A percentile compares a stretch with the other conserved stretches of the same genome.
Evolutionary conservation across 2,329 filamentous ascomycete genomes (phyloP).

Genomic region (Salinomyces thailandicus): DNA sequence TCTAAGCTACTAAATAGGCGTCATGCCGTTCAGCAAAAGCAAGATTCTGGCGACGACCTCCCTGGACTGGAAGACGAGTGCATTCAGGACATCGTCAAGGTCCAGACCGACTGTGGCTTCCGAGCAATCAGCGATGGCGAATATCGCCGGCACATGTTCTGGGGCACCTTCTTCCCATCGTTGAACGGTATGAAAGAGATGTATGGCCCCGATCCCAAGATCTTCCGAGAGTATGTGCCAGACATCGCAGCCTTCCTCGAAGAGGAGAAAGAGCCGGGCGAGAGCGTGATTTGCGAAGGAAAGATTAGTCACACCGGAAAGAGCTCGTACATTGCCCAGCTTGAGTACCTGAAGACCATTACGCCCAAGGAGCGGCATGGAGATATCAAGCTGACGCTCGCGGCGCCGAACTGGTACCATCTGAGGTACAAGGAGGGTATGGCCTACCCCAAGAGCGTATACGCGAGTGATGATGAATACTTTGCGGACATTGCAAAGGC

Average conservation of each 20-base stretch:
- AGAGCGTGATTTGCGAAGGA: constrained; percentile 42
- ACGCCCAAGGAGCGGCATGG: constrained; percentile 52
- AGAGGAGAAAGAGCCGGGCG: constrained; percentile 43
- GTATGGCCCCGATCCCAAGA: constrained; percentile 32
- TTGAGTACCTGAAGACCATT: constrained; percentile 48
- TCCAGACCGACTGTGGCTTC: constrained; percentile 22
- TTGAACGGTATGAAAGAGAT: constrained; percentile 39
- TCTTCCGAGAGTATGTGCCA: constrained; percentile 49
- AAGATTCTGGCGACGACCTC: constrained; percentile 14
- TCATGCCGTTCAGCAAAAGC: constrained; percentile 33
- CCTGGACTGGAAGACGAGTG: constrained; percentile 18
- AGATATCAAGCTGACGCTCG: constrained; percentile 38
- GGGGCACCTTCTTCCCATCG: constrained; percentile 24
- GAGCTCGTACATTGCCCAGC: constrained; percentile 47
- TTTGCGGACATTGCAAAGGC: constrained; percentile 38
- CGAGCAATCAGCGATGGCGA: constrained; percentile 23
- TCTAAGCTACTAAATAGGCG: constrained; percentile 50
- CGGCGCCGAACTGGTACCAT: constrained; percentile 17
- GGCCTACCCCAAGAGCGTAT: constrained; percentile 35
- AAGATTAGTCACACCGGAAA: constrained; percentile 36
- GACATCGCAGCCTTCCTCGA: constrained; percentile 54
- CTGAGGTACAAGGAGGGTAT: constrained; percentile 40
- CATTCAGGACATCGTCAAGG: constrained; percentile 21
- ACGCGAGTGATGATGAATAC: constrained; percentile 37
- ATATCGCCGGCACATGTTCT: constrained; percentile 22